Evolutionary conservation across 805 yeast species (phyloP).

Genomic region (Cyberlindnera veronae): DNA sequence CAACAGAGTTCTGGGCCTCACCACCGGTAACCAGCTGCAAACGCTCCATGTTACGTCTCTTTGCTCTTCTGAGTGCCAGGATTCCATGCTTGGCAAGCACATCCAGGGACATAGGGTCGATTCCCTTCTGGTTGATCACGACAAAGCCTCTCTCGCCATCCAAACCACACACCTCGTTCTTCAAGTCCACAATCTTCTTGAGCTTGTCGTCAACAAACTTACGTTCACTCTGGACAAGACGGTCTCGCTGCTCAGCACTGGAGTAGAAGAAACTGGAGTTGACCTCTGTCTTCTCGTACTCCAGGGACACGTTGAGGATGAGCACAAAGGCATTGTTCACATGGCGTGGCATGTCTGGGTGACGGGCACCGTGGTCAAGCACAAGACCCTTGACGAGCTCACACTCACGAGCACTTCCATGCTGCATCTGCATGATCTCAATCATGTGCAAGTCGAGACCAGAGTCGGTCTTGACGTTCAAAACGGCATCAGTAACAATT

Average conservation of each 20-base stretch:
- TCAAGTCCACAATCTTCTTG: slow-evolving; percentile 85
- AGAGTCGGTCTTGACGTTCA: slow-evolving; percentile 61
- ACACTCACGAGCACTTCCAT: slow-evolving; percentile 80
- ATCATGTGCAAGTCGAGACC: slow-evolving; percentile 90
- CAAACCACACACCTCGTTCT: slow-evolving; percentile 84
- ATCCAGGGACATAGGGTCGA: slow-evolving; percentile 96
- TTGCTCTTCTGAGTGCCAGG: slow-evolving; percentile 94
- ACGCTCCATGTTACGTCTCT: slow-evolving; percentile 98
- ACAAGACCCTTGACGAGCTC: slow-evolving; percentile 84
- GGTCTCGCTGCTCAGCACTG: slow-evolving; percentile 93
- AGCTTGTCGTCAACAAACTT: slow-evolving; percentile 92
- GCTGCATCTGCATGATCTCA: slow-evolving; percentile 98
- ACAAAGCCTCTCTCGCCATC: slow-evolving; percentile 78
- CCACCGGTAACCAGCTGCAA: slow-evolving; percentile 96
- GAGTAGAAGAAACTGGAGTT: slow-evolving; percentile 95
- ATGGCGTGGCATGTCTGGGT: slow-evolving; percentile 96
- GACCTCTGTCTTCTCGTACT: slow-evolving; percentile 96
- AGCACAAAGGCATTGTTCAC: slow-evolving; percentile 81
- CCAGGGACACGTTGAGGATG: slow-evolving; percentile 89
- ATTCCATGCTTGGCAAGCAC: slow-evolving; percentile 90
- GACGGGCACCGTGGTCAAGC: slow-evolving; percentile 97
- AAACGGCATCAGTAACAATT: slow-evolving; percentile 93
- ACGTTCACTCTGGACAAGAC: slow-evolving; percentile 89
- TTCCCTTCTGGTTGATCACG: slow-evolving; percentile 95
- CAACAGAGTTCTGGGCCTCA: slow-evolving; percentile 96